Evolutionary conservation across 2,329 filamentous ascomycete genomes (phyloP), one percentile per base, ranked within the genome.

Genomic region (Talaromyces sp.): DNA sequence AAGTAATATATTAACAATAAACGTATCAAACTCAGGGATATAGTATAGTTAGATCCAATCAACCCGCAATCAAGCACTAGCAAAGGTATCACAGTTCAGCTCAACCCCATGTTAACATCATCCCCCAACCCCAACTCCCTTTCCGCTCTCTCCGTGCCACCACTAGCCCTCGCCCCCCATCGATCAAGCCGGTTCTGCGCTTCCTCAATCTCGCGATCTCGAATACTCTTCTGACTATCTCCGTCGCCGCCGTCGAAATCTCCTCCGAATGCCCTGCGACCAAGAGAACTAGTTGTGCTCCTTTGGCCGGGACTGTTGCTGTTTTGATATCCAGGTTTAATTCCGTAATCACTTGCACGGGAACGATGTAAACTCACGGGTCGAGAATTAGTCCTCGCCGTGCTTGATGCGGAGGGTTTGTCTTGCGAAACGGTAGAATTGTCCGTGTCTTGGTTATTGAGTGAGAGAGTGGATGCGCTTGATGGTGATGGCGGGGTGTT

Each of bases 31-130:
- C 25, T 28, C 7, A 28, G 25, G 25, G 25, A 28, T 28, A 28
- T 28, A 28, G 25, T 28, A 28, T 28, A 28, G 25, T 28, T 28
- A 28, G 7, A 28, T 28, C 25, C 25, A 28, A 28, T 28, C 25
- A 28, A 28, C 7, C 25, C 33, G 33, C 33, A 53, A 53, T 22
- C 4, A 40, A 53, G 25, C 36, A 41, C n/a, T n/a, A 35, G 35
- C 22, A 56, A 56, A 48, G 45, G 45, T 48, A 48, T 55, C 40
- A 55, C 25, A n/a, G 8, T 15, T 57, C 48, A 93, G 72, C 93
- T 90, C 64, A 96, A 76, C 33, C 85, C 88, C 88, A 96, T 94
- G 66, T 87, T 81, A 22, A 88, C 85, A 68, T 96, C 91, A 69
- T 96, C 91, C 1, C 89, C 89, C 52, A 95, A 82, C 0, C 89